Evolutionary conservation across 345 rosid genomes (phyloP).

Genomic region (Sapria himalayana): DNA sequence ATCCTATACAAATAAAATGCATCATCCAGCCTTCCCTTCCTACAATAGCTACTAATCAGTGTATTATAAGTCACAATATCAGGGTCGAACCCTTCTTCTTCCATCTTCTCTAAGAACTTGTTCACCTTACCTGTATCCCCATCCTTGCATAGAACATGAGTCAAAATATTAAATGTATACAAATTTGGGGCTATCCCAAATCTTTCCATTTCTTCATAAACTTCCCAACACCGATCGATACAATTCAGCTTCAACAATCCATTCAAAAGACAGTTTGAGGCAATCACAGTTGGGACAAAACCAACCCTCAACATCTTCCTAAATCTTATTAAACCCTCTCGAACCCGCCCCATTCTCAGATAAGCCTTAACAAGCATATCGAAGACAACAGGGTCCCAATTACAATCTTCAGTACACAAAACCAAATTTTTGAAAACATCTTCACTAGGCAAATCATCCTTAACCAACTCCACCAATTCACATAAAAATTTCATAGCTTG

Average conservation of each 20-base stretch:
- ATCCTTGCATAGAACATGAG: conserved; percentile 36
- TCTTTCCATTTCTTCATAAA: conserved; percentile 47
- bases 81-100: conserved; percentile 86
- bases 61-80: conserved; percentile 84
- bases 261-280: conserved; percentile 62
- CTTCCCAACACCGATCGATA: conserved; percentile 41
- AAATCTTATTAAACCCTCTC: conserved; percentile 25
- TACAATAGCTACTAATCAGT: conserved; percentile 52
- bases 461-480: conserved; percentile 17
- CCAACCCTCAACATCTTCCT: conserved; percentile 25
- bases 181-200: conserved; percentile 40
- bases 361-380: conserved; percentile 55
- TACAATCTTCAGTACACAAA: conserved; percentile 29
- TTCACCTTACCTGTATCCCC: conserved; percentile 29
- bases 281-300: conserved; percentile 36
- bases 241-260: conserved; percentile 38
- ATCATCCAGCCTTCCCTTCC: conserved; percentile 42
- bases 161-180: conserved; percentile 60
- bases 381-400: conserved; percentile 47
- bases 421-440: conserved; percentile 27
- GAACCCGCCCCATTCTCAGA: conserved; percentile 22
- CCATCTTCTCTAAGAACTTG: conserved; percentile 76
- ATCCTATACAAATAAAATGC: conserved; percentile 66
- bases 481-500: conserved; percentile 29
- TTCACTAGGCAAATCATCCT: conserved; percentile 7